phyloP scores from a whole-genome alignment of 768 basidiomycete species.

The Paxillus rubicundulus region DNA sequence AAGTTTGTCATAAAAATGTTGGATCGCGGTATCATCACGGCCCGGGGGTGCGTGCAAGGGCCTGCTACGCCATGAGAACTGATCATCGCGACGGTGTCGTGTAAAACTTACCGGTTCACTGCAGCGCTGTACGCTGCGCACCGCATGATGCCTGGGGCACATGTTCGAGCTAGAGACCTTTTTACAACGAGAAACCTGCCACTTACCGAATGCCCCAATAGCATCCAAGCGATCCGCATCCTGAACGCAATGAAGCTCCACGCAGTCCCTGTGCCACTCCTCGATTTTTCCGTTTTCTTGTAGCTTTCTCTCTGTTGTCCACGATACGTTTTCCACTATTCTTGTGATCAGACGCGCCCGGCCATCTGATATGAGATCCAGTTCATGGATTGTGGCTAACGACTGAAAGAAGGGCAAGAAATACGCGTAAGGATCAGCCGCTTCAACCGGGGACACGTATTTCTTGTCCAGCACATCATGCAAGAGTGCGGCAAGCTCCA shows the following conservation, averaged over 20 bases:
- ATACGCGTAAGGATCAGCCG: conserved; percentile 60
- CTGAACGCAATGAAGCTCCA: conserved; percentile 80
- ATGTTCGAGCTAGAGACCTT: not conserved
- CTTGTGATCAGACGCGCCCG: conserved; percentile 53
- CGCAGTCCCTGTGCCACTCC: conserved; percentile 66
- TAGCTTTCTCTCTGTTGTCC: conserved; percentile 78
- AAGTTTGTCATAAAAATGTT: conserved; percentile 87
- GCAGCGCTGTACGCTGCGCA: conserved; percentile 63
- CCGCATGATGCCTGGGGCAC: conserved; percentile 53
- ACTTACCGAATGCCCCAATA: conserved; percentile 73
- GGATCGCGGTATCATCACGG: conserved; percentile 60
- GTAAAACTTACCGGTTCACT: conserved; percentile 43
- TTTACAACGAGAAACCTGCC: not conserved
- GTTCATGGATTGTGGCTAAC: conserved; percentile 39
- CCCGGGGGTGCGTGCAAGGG: conserved; percentile 46
- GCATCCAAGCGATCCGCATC: conserved; percentile 80
- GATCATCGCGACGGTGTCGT: no score
- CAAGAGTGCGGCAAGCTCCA: conserved; percentile 85
- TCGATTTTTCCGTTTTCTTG: conserved; percentile 53
- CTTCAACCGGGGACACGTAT: conserved; percentile 59
- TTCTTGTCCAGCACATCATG: conserved; percentile 90
- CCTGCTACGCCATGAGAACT: conserved; percentile 20
- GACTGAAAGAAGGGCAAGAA: conserved; percentile 64
- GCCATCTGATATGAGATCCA: conserved; percentile 60
- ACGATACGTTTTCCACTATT: conserved; percentile 79